These are phyloP conservation scores for Garcia nutans DNA, from an alignment of 345 rosid species.

Conservation along the genomic window DNA sequence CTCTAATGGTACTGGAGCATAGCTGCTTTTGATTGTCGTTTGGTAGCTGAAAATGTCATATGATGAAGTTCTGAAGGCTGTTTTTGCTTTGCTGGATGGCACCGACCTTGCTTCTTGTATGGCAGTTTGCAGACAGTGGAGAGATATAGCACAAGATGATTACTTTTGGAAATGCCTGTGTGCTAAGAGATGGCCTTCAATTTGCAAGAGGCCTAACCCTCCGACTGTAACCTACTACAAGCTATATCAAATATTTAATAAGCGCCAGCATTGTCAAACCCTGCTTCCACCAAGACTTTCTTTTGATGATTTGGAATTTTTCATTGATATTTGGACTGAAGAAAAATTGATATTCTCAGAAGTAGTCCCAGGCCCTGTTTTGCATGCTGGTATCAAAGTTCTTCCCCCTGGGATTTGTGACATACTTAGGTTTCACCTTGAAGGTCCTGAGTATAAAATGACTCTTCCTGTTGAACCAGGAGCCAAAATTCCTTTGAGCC, in stretches of 20 bases:
- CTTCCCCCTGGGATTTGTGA: slow-evolving; percentile 48
- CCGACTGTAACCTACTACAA: slow-evolving; percentile 64
- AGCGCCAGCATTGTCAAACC: slow-evolving; percentile 40
- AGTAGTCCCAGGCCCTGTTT: slow-evolving; percentile 60
- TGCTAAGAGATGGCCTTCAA: slow-evolving; percentile 87
- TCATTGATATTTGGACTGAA: slow-evolving; percentile 81
- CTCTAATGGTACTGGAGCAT: slow-evolving; percentile 15
- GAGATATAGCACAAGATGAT: slow-evolving; percentile 70
- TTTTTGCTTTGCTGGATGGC: slow-evolving; percentile 76
- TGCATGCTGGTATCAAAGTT: slow-evolving; percentile 55
- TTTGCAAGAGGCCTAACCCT: slow-evolving; percentile 68
- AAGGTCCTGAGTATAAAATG: slow-evolving; percentile 69
- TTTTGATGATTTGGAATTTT: slow-evolving; percentile 72
- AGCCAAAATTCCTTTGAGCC: slow-evolving; percentile 53
- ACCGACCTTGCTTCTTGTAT: slow-evolving; percentile 74
- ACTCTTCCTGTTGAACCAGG: slow-evolving; percentile 69
- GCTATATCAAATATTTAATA: slow-evolving; percentile 63
- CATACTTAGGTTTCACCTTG: slow-evolving; percentile 47
- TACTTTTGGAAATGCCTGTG: slow-evolving; percentile 91
- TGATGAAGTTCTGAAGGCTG: slow-evolving; percentile 76
- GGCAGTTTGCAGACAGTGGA: slow-evolving; percentile 83
- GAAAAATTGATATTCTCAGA: slow-evolving; percentile 70
- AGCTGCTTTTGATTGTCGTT: slow-evolving; percentile 14
- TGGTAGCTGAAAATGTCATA: slow-evolving; percentile 42
- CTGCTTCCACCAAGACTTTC: slow-evolving; percentile 80